Conservation (phyloP, 306 rosid genomes). For the Carpinus viminea region DNA sequence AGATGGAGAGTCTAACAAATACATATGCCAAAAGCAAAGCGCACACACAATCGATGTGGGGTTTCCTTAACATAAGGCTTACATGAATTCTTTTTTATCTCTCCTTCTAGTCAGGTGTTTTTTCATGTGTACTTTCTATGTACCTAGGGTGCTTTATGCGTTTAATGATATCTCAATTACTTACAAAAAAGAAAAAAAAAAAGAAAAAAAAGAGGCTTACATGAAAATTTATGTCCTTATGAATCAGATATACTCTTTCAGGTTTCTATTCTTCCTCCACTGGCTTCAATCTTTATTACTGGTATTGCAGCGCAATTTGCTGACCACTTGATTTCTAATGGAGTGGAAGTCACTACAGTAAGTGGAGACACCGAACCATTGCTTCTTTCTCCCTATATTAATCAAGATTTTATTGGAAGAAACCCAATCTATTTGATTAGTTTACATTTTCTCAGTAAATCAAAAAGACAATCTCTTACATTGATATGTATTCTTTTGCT, state of each 20-base stretch:
- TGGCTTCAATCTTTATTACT: constrained; percentile 80
- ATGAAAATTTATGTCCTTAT: not conserved
- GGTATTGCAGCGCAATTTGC: constrained; percentile 77
- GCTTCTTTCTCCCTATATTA: not conserved
- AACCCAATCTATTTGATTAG: not conserved
- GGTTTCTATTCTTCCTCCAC: constrained; percentile 95
- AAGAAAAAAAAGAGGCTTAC: not conserved
- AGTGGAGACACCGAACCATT: constrained; percentile 27
- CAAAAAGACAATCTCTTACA: not conserved
- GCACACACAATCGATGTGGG: not conserved
- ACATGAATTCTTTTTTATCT: too few species aligned
- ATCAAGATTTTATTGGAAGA: constrained; percentile 1
- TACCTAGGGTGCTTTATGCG: too few species aligned
- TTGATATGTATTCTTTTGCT: not conserved
- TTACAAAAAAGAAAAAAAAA: too few species aligned
- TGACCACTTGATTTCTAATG: constrained; percentile 80
- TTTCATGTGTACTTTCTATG: too few species aligned
- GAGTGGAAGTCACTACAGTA: constrained; percentile 89
- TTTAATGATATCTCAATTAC: too few species aligned
- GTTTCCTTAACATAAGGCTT: not conserved
- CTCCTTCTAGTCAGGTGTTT: too few species aligned
- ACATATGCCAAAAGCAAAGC: not conserved
- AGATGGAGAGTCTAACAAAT: not conserved
- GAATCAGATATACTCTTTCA: constrained; percentile 32
- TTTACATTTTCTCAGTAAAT: not conserved